phyloP scores from a whole-genome alignment of 495 filamentous ascomycete species.

The Tetracladium marchalianum region DNA sequence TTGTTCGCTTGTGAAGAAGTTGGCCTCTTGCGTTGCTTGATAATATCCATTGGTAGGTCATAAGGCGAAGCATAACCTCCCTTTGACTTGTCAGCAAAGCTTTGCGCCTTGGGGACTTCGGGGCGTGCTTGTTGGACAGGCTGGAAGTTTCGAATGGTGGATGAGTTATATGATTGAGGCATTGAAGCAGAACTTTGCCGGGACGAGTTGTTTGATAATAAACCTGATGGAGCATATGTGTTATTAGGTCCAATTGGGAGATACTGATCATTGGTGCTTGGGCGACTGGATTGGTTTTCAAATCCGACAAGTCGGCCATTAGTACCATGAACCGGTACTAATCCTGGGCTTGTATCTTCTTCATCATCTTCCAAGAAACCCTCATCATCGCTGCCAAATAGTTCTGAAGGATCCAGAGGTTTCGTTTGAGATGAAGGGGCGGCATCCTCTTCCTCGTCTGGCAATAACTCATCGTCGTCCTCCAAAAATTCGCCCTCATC shows the following conservation, averaged over 20 bases:
- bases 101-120: constrained; percentile 41
- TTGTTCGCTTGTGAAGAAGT: constrained; percentile 20
- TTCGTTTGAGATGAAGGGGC: constrained; percentile 47
- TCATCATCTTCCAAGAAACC: constrained; percentile 58
- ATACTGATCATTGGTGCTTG: constrained; percentile 15
- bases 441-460: constrained; percentile 55
- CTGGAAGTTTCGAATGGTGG: constrained; percentile 9
- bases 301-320: constrained; percentile 24
- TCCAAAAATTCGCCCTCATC: constrained; percentile 68
- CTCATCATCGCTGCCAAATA: constrained; percentile 56
- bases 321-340: constrained; percentile 2
- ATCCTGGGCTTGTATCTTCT: constrained; percentile 19
- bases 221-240: constrained; percentile 12
- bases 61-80: constrained; percentile 90
- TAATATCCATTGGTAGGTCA: constrained; percentile 84
- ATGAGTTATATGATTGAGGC: constrained; percentile 30
- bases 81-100: constrained; percentile 82
- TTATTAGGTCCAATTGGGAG: constrained; percentile 14
- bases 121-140: constrained; percentile 9
- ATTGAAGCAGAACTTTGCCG: constrained; percentile 32
- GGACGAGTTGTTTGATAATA: constrained; percentile 18
- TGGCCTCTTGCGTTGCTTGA: constrained; percentile 47
- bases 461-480: constrained; percentile 42
- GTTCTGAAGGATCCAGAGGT: constrained; percentile 19
- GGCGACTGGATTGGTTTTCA: constrained; percentile 8